Conservation (phyloP, 192 early-diverging fungal genomes). For the Podila epicladia region DNA sequence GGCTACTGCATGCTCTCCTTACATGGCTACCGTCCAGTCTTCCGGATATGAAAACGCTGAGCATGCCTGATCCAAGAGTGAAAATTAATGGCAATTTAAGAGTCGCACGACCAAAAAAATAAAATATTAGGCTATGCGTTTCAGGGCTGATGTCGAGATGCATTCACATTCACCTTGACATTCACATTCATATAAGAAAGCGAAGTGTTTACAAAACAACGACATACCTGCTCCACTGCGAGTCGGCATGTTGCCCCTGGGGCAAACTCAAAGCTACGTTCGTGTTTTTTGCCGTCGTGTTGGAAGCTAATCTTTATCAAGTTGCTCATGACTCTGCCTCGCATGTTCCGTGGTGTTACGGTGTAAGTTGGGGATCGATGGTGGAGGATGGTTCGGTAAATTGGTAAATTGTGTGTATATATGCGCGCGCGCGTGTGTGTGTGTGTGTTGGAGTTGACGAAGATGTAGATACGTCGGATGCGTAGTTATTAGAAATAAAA, state of each 20-base stretch:
- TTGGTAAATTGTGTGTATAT: neutral
- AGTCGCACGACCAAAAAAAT: no score
- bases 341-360: neutral
- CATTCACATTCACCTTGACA: no score
- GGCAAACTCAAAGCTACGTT: slow-evolving; percentile 26
- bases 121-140: no score
- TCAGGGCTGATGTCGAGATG: no score
- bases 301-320: slow-evolving; percentile 29
- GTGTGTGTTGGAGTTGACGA: neutral
- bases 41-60: slow-evolving; percentile 19
- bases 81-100: neutral
- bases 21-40: slow-evolving; percentile 44
- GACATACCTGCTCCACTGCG: slow-evolving; percentile 35
- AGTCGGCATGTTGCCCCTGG: slow-evolving; percentile 20
- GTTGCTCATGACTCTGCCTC: slow-evolving; percentile 8
- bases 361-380: neutral
- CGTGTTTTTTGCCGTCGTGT: slow-evolving; percentile 34
- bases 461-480: no score
- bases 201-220: neutral
- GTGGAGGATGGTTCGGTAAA: no score
- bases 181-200: neutral
- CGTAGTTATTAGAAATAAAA: neutral
- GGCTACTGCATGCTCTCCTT: slow-evolving; percentile 1
- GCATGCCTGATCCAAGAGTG: slow-evolving; percentile 15
- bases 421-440: neutral